Conservation (phyloP, 371 early-diverging fungal species). For the Paraphysoderma sedebokerense region DNA sequence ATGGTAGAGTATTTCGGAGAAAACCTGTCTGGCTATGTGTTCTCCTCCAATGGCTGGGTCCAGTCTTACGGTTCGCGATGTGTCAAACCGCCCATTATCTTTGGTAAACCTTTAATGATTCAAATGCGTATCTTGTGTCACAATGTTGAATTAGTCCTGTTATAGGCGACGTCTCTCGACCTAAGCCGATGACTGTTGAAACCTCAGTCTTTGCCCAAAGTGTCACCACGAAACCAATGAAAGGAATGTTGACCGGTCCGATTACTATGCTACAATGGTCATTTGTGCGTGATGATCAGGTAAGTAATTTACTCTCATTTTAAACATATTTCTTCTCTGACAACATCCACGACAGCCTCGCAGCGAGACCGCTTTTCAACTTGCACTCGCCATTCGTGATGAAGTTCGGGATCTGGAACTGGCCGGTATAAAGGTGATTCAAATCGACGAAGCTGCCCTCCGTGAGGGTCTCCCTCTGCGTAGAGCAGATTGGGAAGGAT, state of each 20-base stretch:
- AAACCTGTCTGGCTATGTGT: constrained; percentile 71
- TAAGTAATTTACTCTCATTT: too few relatives aligned
- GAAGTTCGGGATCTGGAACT: constrained; percentile 83
- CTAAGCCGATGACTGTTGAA: constrained; percentile 77
- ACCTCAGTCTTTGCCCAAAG: constrained; percentile 69
- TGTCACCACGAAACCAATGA: constrained; percentile 73
- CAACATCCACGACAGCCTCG: too few relatives aligned
- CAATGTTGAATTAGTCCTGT: too few relatives aligned
- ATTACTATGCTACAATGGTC: constrained; percentile 93
- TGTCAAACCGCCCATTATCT: constrained; percentile 80
- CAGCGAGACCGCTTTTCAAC: constrained; percentile 62
- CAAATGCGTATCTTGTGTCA: too few relatives aligned
- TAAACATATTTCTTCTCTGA: too few relatives aligned
- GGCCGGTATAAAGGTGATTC: constrained; percentile 86
- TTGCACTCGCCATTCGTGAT: constrained; percentile 89
- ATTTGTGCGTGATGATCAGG: constrained; percentile 91
- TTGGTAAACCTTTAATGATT: constrained; percentile 38
- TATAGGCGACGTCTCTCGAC: constrained; percentile 86
- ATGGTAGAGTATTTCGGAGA: constrained; percentile 71
- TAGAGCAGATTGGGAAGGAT: constrained; percentile 64
- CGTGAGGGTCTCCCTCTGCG: constrained; percentile 95
- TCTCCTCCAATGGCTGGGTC: constrained; percentile 91
- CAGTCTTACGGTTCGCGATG: constrained; percentile 93
- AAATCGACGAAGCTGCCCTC: constrained; percentile 96
- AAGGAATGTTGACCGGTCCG: constrained; percentile 93